Conservation (phyloP, 768 basidiomycete genomes). For the Hygrocybe coccinea region DNA sequence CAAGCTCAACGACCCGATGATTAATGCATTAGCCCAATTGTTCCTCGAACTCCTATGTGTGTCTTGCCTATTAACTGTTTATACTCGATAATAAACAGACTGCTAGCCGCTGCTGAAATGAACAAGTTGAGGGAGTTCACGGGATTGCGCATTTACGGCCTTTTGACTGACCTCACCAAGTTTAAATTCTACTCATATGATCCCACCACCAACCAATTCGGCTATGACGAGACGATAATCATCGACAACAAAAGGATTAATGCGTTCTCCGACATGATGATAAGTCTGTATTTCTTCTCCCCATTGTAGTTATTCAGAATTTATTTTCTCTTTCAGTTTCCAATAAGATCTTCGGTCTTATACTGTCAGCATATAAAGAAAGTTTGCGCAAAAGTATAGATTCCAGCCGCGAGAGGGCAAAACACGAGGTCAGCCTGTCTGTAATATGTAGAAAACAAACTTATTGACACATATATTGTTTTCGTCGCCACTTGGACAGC, state of each 20-base stretch:
- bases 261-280: slow-evolving; percentile 17
- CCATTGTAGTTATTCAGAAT: slow-evolving; percentile 2
- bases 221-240: slow-evolving; percentile 16
- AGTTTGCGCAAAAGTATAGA: slow-evolving; percentile 11
- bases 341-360: slow-evolving; percentile 20
- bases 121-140: slow-evolving; percentile 13
- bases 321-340: slow-evolving; percentile 14
- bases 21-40: slow-evolving; percentile 16
- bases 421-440: background rate
- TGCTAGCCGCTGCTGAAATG: slow-evolving; percentile 17
- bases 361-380: slow-evolving; percentile 18
- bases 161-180: slow-evolving; percentile 18
- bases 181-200: slow-evolving; percentile 23
- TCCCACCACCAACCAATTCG: slow-evolving; percentile 15
- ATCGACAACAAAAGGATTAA: slow-evolving; percentile 13
- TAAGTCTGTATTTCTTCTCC: slow-evolving; percentile 13
- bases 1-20: slow-evolving; percentile 7
- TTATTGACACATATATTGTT: background rate
- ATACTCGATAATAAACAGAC: slow-evolving; percentile 8
- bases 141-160: slow-evolving; percentile 19
- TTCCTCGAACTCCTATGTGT: slow-evolving; percentile 17
- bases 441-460: background rate
- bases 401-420: slow-evolving; percentile 1
- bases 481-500: background rate
- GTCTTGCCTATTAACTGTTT: slow-evolving; percentile 7